Base-by-base conservation (phyloP, 768 basidiomycete species). In the Termitomyces bulborhizus region DNA sequence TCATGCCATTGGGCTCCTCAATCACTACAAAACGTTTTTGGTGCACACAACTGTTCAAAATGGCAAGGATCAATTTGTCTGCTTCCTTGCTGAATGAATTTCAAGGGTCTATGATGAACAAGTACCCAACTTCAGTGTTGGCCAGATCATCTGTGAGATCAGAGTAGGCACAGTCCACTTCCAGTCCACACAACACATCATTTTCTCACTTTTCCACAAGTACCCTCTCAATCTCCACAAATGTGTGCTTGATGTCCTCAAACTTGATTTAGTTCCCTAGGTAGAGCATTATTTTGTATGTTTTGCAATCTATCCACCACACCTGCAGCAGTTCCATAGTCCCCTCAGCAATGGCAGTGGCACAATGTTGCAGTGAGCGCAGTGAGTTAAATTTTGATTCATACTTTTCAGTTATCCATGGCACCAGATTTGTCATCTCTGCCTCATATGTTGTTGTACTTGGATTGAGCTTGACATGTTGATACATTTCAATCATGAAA, bases 231-330 rank as follows among this genome's bases (percentile, higher is more conserved):
- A 21, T 7, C 8, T 42, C 5, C 4, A 42, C 41, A 24, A 42
- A 42, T 0, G 5, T 9, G 0, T 1, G 0, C 2, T 24, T 7
- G 1, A 42, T 21, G 5, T 21, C 21, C 1, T 3, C 4, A 12
- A 42, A 42, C 2, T 24, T 11, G 11, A 42, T 12, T 9, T 4
- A 3, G 3, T 9, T 3, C 1, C 44, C 44, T 29, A 16, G 16
- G 3, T 29, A 45, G 0, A 29, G 15, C 44, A 45, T 45, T 5
- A 15, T 29, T 2, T n/a, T 15, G 4, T 16, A 45, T 6, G 16
- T 3, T 0, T 3, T 15, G 1, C 44, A 6, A 9, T 32, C 8
- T 1, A 32, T 7, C 31, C 31, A 32, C 31, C 31, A 32, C 1
- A 32, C 8, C 6, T 7, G 6, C 1, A 6, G 31, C 5, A 32